phyloP scores from a whole-genome alignment of 2,329 filamentous ascomycete species.

The Aspergillus bombycis region DNA sequence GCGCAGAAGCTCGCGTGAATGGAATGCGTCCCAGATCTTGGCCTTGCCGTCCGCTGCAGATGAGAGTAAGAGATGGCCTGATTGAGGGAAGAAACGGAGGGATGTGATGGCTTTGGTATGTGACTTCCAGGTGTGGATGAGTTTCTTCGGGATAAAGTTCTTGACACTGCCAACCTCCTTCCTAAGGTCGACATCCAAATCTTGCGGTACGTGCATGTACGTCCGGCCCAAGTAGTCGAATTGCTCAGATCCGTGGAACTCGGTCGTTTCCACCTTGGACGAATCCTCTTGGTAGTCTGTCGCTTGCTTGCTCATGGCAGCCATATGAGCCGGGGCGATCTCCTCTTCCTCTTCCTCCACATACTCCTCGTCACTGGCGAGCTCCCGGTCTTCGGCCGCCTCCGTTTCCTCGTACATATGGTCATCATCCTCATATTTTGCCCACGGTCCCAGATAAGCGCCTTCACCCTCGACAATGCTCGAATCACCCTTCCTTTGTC shows the following conservation, averaged over 20 bases:
- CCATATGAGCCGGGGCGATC: constrained; percentile 55
- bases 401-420: constrained; percentile 69
- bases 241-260: constrained; percentile 80
- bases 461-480: constrained; percentile 82
- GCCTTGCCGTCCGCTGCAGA: constrained; percentile 88
- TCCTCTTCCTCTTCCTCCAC: constrained; percentile 67
- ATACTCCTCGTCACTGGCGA: constrained; percentile 78
- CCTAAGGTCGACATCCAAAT: constrained; percentile 80
- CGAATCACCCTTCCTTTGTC: constrained; percentile 84
- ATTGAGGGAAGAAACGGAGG: constrained; percentile 83
- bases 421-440: constrained; percentile 75
- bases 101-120: constrained; percentile 86
- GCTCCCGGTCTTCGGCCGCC: constrained; percentile 69
- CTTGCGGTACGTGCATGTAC: constrained; percentile 96
- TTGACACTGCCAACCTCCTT: constrained; percentile 80
- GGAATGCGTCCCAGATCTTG: constrained; percentile 94
- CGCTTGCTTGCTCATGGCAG: constrained; percentile 54
- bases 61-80: constrained; percentile 85
- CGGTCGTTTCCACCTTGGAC: constrained; percentile 75
- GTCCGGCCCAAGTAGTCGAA: constrained; percentile 94
- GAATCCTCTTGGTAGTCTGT: constrained; percentile 56
- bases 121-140: constrained; percentile 85
- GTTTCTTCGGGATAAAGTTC: constrained; percentile 94
- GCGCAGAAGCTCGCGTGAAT: constrained; percentile 82
- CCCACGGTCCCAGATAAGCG: constrained; percentile 95